A percentile compares a stretch with the other conserved stretches of the same genome.
Conservation (phyloP, 2,329 filamentous ascomycete genomes). For the Fusarium tjaetaba region DNA sequence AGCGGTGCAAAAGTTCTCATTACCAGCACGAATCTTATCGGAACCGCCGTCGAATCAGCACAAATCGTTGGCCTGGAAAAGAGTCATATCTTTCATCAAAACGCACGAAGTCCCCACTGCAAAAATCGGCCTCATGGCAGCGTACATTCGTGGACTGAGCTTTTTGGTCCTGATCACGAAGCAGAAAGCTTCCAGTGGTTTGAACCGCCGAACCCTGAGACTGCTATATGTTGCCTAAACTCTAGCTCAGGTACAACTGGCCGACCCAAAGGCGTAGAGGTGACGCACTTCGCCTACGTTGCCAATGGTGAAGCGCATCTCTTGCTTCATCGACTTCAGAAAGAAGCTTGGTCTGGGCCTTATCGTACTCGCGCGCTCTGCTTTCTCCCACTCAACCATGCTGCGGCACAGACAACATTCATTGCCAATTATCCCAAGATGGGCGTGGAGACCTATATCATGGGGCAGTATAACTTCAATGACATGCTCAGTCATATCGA, state of each 20-base stretch:
- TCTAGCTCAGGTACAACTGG: not conserved
- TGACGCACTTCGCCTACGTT: not conserved
- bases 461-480: not conserved
- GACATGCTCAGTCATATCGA: not conserved
- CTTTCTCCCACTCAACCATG: not conserved
- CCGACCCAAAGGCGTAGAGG: not conserved
- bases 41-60: not conserved
- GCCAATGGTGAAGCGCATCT: not conserved
- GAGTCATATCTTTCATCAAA: not conserved
- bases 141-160: not conserved
- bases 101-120: fast-evolving
- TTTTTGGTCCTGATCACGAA: not conserved
- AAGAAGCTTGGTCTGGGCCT: not conserved
- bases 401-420: not conserved
- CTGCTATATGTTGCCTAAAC: not conserved
- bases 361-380: not conserved
- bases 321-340: not conserved
- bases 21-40: not conserved
- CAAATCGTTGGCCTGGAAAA: not conserved
- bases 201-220: not conserved
- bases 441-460: not conserved
- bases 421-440: not conserved
- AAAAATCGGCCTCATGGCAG: not conserved
- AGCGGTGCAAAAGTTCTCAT: not conserved
- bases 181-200: not conserved